Evolutionary conservation across 148 eudicot genomes (phyloP).

Genomic region (Vaccinium macrocarpon): DNA sequence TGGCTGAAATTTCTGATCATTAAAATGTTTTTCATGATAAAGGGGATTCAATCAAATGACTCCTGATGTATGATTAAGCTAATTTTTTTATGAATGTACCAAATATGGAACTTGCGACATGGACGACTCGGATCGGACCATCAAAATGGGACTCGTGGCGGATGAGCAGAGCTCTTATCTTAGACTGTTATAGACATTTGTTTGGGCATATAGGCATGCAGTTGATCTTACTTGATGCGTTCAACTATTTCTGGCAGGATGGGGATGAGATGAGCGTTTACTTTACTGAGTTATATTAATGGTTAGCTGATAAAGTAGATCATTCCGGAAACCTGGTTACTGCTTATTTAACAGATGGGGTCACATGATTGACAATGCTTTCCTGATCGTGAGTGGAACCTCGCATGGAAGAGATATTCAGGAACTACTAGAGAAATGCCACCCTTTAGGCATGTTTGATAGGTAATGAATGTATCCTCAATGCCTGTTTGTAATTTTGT

Average conservation of each 20-base stretch:
- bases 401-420: conserved; percentile 99
- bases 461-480: conserved; percentile 44
- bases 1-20: not conserved
- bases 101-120: not conserved
- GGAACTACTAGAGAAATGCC: conserved; percentile 92
- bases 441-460: conserved; percentile 98
- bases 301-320: not conserved
- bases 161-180: not conserved
- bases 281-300: not conserved
- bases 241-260: not conserved
- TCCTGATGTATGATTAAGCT: not conserved
- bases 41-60: not conserved
- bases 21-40: not conserved
- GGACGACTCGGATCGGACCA: not conserved
- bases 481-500: conserved; percentile 15
- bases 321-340: conserved; percentile 12
- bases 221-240: not conserved
- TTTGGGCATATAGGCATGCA: not conserved
- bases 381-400: conserved; percentile 93
- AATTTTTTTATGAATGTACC: not conserved
- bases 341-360: conserved; percentile 57
- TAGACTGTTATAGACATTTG: not conserved
- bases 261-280: not conserved
- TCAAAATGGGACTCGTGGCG: not conserved
- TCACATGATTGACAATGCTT: conserved; percentile 98